Base-by-base conservation (phyloP, 345 rosid genomes). In the Linum lewisii region DNA sequence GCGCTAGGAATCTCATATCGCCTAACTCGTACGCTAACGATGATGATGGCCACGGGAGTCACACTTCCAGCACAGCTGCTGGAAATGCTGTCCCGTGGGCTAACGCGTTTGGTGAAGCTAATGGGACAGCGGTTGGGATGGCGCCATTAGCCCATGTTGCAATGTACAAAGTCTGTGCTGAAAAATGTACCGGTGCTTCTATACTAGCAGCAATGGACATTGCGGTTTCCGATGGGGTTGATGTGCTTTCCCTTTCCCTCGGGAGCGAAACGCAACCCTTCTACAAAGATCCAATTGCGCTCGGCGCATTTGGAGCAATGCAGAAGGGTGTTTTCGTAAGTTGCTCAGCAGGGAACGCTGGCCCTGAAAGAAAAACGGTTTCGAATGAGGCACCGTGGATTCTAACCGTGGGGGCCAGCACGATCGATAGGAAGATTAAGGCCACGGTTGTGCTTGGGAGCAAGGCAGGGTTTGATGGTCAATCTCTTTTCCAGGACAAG, bases 301-400 rank as follows among this genome's bases (percentile, higher is more conserved):
- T 52, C 3, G 56, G 56, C 8, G 56, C 56, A 21, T 52, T 52
- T 15, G 25, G 24, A 52, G 56, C 56, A 4, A 52, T 52, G 4
- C 23, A 52, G 24, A 52, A 52, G 15, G 56, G 56, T 4, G 20
- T 52, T 20, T 52, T 52, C 13, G 56, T 52, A 19, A 52, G 56
- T 11, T 52, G 56, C 25, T 52, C 56, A 1, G 56, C 56, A 15
- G 56, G 56, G 21, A 52, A 52, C 20, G 23, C 56, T 52, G 56
- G 56, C 13, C 56, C 56, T 6, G 56, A 3, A 9, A 52, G 24
- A 10, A 3, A 24, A 0, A 2, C 56, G 14, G n/a, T 7, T 24
- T 19, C 56, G 9, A 52, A 52, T 15, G 56, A 52, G 56, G 56
- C 56, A 7, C 56, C 56, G 7, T 52, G 56, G 56, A 52, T 52